phyloP scores from a whole-genome alignment of 768 basidiomycete genomes.

The Leccinum pellstonianum region DNA sequence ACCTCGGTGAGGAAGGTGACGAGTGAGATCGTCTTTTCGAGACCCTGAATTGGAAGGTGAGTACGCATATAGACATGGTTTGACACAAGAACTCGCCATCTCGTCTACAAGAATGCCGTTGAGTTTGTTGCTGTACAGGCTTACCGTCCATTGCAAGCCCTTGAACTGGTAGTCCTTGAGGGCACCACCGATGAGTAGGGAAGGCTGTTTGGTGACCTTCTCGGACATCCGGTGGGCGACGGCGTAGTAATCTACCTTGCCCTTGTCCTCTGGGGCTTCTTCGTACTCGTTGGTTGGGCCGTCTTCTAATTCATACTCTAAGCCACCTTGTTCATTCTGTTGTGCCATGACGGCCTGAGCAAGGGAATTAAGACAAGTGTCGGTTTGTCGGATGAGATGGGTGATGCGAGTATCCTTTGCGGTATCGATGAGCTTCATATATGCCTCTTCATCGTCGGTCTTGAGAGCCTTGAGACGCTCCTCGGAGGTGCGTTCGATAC shows the following conservation, averaged over 20 bases:
- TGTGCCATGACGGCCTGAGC: constrained; percentile 92
- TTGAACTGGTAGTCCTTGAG: constrained; percentile 95
- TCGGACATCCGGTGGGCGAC: constrained; percentile 93
- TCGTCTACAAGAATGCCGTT: constrained; percentile 95
- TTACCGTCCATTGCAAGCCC: constrained; percentile 98
- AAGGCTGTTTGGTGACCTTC: constrained; percentile 72
- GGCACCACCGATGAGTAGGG: constrained; percentile 78
- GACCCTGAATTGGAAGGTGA: background rate
- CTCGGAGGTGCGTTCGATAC: constrained; percentile 92
- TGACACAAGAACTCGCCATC: constrained; percentile 55
- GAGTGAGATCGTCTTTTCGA: too few relatives aligned
- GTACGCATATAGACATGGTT: constrained; percentile 3
- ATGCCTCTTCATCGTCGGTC: constrained; percentile 99
- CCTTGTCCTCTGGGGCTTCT: constrained; percentile 59
- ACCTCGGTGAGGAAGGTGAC: too few relatives aligned
- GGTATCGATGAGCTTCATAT: constrained; percentile 97
- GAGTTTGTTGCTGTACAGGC: constrained; percentile 92
- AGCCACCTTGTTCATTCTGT: constrained; percentile 65
- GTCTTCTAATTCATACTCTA: constrained; percentile 59
- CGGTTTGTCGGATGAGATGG: constrained; percentile 91
- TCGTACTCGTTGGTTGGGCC: constrained; percentile 72
- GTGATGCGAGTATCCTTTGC: constrained; percentile 99
- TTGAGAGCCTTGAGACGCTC: constrained; percentile 98
- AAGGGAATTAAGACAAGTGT: constrained; percentile 90
- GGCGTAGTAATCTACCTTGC: constrained; percentile 93